Evolutionary conservation across 352 stramenopile genomes (phyloP).

Genomic region (Phytopythium kandeliae): DNA sequence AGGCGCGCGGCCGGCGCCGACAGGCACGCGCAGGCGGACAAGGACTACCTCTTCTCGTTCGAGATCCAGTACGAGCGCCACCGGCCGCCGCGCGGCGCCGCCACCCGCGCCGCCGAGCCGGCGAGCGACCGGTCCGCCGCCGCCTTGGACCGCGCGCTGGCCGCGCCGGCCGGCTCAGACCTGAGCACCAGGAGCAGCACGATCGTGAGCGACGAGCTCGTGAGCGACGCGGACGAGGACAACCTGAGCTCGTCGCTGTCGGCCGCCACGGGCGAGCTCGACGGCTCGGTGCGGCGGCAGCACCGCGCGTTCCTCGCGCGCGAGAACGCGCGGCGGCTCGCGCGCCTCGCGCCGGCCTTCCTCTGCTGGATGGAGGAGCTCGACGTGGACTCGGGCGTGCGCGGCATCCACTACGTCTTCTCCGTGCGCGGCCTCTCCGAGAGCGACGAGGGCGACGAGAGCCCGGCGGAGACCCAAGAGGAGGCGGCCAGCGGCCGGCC

Average conservation of each 20-base stretch:
- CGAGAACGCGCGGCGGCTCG: constrained; percentile 40
- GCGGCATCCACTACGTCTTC: constrained; percentile 66
- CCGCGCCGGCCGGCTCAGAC: constrained; percentile 22
- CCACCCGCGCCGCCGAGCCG: too few species aligned
- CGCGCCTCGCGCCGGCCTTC: constrained; percentile 35
- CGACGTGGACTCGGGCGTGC: constrained; percentile 46
- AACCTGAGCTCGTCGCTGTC: constrained; percentile 17
- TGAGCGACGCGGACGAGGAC: constrained; percentile 41
- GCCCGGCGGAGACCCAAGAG: too few species aligned
- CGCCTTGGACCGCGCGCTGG: too few species aligned
- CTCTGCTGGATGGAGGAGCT: constrained; percentile 78
- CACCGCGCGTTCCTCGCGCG: constrained; percentile 31
- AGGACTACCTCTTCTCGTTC: constrained; percentile 82
- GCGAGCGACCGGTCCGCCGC: too few species aligned
- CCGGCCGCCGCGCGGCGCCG: background rate
- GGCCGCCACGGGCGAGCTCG: constrained; percentile 2
- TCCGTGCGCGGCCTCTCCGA: constrained; percentile 22
- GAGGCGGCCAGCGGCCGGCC: too few species aligned
- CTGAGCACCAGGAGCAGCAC: constrained; percentile 49
- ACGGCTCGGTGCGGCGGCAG: constrained; percentile 14
- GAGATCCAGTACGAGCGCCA: constrained; percentile 51
- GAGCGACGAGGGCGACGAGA: constrained; percentile 19
- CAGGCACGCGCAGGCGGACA: constrained; percentile 45
- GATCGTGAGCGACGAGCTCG: constrained; percentile 27
- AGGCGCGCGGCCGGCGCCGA: constrained; percentile 10